phyloP scores from a whole-genome alignment of 208 protist species.

The Leishmania major region DNA sequence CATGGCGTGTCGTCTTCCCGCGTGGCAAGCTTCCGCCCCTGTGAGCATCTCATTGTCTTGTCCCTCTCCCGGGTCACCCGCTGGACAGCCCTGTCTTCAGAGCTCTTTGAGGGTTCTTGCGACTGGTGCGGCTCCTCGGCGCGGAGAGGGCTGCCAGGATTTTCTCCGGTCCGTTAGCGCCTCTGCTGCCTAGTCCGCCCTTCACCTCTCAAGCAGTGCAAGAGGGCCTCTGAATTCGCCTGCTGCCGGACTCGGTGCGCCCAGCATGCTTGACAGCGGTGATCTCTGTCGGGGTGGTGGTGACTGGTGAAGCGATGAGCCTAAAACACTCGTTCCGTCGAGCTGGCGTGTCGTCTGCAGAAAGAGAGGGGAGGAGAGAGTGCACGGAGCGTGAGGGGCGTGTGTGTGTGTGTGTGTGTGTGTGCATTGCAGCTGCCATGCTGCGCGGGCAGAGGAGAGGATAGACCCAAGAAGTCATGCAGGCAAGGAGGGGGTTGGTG shows the following conservation, averaged over 20 bases:
- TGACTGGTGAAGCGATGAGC: not conserved
- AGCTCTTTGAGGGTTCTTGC: not conserved
- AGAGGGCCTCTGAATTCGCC: not conserved
- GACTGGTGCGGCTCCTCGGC: not conserved
- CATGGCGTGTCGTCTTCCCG: not conserved
- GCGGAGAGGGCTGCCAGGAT: not conserved
- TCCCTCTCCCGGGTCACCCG: not conserved
- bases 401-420: not conserved
- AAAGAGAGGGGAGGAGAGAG: not conserved
- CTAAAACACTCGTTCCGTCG: not conserved
- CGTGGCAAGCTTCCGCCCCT: not conserved
- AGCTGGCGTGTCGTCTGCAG: not conserved
- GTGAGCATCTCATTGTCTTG: not conserved
- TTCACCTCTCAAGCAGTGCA: not conserved
- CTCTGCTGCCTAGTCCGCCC: not conserved
- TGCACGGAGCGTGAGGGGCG: not conserved
- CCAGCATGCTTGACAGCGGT: not conserved
- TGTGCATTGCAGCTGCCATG: not conserved
- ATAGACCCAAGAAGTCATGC: not conserved
- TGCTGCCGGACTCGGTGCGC: not conserved
- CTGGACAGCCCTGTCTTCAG: not conserved
- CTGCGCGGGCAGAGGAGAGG: not conserved
- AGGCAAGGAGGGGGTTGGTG: not conserved
- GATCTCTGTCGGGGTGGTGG: not conserved
- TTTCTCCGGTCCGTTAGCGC: not conserved